Base-by-base conservation (phyloP, 2,329 filamentous ascomycete species). In the Claviceps fusiformis region DNA sequence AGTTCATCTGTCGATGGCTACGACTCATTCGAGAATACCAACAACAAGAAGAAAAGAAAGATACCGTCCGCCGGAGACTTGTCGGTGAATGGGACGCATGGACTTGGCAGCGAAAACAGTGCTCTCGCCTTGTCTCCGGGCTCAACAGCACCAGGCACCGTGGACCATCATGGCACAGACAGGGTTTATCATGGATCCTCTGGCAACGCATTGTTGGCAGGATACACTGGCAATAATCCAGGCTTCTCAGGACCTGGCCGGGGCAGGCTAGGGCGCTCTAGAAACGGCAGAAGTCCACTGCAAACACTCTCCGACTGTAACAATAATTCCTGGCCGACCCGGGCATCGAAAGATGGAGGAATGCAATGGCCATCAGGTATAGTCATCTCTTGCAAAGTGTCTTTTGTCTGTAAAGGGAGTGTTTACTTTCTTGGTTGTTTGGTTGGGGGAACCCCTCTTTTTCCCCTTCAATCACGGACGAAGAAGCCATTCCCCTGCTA, bases 31-130 rank as follows among this genome's bases (percentile, higher is more conserved):
- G 93, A 98, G 70, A 97, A 97, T 64, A 95, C 89, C 41, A 97
- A 95, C 69, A 98, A 98, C 68, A 98, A 98, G 72, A 98, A 97
- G 75, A 97, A 98, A 71, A 82, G 93, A 62, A 98, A 98, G 72
- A 97, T 98, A 43, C 93, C 93, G 0, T 90, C 90, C 0, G 89
- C 89, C 10, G 87, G 88, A 19, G 87, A 88, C 63, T 76, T 83
- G 15, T 80, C 69, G 3, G 61, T 77, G 24, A 73, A 71, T 52
- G 70, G 70, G 3, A 64, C 67, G 7, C 75, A 78, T 57, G 61
- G 59, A 15, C 56, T 68, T 17, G 64, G 63, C 44, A 61, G 59
- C 52, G 69, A 71, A 39, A 82, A 64, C 75, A 82, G 59, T 52
- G 61, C 66, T 33, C 56, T 67, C 24, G 57, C 62, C 33, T 59